Base-by-base conservation (phyloP, 768 basidiomycete species). In the Boletus sensibilis region DNA sequence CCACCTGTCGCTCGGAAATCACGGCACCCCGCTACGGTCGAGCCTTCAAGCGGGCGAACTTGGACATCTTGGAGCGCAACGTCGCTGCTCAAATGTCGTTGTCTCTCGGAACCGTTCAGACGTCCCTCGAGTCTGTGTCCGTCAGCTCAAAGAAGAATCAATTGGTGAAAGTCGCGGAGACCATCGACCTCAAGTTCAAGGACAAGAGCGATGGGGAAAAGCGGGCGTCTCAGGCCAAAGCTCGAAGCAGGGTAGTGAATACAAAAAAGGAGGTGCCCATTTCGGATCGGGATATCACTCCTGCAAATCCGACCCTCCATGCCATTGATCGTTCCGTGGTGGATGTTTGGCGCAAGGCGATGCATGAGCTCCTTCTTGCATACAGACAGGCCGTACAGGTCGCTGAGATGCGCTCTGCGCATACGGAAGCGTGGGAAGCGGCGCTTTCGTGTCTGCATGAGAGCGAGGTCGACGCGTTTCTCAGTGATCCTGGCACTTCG, bases 51-150 rank as follows among this genome's bases (percentile, higher is more conserved):
- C 78, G 82, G 9, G 84, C 86, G 0, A 76, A 80, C 44, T 70
- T 90, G 44, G 86, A 87, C 58, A 81, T 88, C 8, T 62, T 87
- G 52, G 88, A 88, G 64, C 76, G 77, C 54, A 87, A 88, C 55
- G 76, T 87, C 21, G 80, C 81, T 0, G 75, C 74, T 35, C 72
- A 72, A 20, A 82, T 85, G 80, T 79, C 80, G 0, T 66, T 66
- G 20, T 71, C 74, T 11, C 76, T 86, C n/a, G 59, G 58, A 35
- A 56, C 53, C 2, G 63, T 76, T 11, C 68, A 70, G 9, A 52
- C 49, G 2, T 56, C 63, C 5, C 66, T 80, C 51, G 64, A 67
- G 27, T 46, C 57, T 3, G 52, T 81, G 20, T 54, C 70, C 16
- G 56, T 70, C 52, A 43, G 45, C 3, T 54, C 50, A 0, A 68